Percentiles rank a stretch among this genome's conserved stretches.
These are phyloP conservation scores for Coprinopsis sp. DNA, from an alignment of 768 basidiomycete species.

Conservation along the genomic window DNA sequence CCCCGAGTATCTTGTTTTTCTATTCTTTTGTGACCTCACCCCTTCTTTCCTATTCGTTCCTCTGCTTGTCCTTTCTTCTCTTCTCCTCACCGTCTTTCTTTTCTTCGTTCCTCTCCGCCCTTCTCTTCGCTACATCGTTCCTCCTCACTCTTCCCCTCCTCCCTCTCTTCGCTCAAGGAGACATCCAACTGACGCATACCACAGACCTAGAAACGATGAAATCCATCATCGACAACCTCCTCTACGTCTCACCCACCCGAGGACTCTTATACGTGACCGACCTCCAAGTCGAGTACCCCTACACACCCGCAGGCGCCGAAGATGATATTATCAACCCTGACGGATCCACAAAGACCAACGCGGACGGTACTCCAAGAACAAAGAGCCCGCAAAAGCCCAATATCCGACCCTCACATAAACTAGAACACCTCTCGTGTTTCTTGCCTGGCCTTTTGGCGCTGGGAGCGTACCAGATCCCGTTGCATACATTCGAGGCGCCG, in stretches of 20 bases:
- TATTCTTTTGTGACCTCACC: too few relatives aligned
- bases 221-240: constrained; percentile 47
- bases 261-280: constrained; percentile 57
- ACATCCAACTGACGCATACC: too few relatives aligned
- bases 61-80: constrained; percentile 24
- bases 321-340: too few relatives aligned
- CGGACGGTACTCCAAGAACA: too few relatives aligned
- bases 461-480: constrained; percentile 43
- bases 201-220: constrained; percentile 48
- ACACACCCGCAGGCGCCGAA: too few relatives aligned
- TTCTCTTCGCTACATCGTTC: too few relatives aligned
- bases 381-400: too few relatives aligned
- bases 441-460: constrained; percentile 59
- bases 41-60: neutral
- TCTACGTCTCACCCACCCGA: constrained; percentile 50
- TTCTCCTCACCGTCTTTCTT: constrained; percentile 27
- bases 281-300: constrained; percentile 18
- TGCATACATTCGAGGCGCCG: too few relatives aligned
- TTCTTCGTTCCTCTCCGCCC: too few relatives aligned
- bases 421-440: constrained; percentile 65
- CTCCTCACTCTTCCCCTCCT: too few relatives aligned
- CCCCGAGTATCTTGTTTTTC: neutral
- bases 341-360: too few relatives aligned
- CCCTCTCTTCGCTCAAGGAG: too few relatives aligned
- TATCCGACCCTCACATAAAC: constrained; percentile 41